Evolutionary conservation across 2,329 filamentous ascomycete species (phyloP).

Genomic region (Botrytis sinoallii): DNA sequence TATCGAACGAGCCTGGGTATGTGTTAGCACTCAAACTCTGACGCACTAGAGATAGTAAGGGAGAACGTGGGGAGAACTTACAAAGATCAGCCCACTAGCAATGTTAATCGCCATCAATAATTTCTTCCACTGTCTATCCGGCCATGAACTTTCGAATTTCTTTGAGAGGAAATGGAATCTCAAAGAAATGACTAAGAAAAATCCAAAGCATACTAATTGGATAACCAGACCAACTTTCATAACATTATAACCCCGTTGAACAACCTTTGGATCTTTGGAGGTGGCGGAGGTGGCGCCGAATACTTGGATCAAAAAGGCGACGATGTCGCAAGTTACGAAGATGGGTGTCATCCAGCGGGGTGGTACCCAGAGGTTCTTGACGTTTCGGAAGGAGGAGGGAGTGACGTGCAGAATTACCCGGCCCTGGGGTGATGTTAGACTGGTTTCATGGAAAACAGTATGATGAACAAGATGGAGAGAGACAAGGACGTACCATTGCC

Average conservation of each 20-base stretch:
- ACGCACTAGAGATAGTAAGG: not conserved
- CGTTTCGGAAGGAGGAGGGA: constrained; percentile 35
- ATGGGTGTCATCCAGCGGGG: constrained; percentile 44
- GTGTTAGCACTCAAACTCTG: not conserved
- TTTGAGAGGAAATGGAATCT: constrained; percentile 41
- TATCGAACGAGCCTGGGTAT: constrained; percentile 41
- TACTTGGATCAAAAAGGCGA: constrained; percentile 46
- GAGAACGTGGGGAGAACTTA: constrained; percentile 32
- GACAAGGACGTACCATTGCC: constrained; percentile 34
- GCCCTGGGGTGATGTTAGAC: constrained; percentile 30
- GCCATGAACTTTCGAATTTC: constrained; percentile 27
- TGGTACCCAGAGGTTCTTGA: constrained; percentile 40
- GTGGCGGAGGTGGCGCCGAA: constrained; percentile 45
- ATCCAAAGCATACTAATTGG: constrained; percentile 42
- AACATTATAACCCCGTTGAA: constrained; percentile 41
- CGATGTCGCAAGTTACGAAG: constrained; percentile 46
- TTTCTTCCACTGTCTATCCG: constrained; percentile 41
- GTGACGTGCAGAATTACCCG: constrained; percentile 44
- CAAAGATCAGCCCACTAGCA: constrained; percentile 46
- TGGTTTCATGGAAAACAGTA: constrained; percentile 36
- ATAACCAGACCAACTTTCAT: constrained; percentile 44
- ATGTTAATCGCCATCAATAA: constrained; percentile 44
- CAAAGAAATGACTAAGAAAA: constrained; percentile 44
- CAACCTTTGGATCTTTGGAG: constrained; percentile 42
- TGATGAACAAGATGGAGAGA: not conserved